Base-by-base conservation (phyloP, 1,284 basidiomycete genomes). In the Polyporus tsugae region DNA sequence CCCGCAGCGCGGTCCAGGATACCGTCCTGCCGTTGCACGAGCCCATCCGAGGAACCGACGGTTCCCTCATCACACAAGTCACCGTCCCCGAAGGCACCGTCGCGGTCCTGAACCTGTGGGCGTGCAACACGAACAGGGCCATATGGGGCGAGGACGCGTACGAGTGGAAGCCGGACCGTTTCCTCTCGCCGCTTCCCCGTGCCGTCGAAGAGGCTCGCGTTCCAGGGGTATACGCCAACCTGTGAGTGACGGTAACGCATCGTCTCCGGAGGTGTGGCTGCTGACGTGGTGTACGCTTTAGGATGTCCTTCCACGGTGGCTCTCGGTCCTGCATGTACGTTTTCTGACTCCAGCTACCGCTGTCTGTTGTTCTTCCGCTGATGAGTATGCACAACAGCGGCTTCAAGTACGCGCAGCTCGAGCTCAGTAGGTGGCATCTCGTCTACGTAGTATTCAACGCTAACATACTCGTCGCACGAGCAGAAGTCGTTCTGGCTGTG, bases 121-220 rank as follows among this genome's bases (percentile, higher is more conserved):
- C 80, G 0, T 73, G 87, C 62, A 89, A 91, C 73, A 74, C 80
- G 10, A 77, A 80, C 53, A 82, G 80, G 69, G 76, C 80, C 2
- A 76, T 89, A 5, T 90, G 89, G 88, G 88, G 89, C 9, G 80
- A 83, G 53, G 88, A 90, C 73, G 83, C 86, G 9, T 67, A 72
- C 35, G 83, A 87, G 64, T 89, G 86, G 80, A 85, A 77, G 83
- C 78, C 78, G 0, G 77, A 79, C 60, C 75, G 79, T 0, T 79
- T 78, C 78, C 70, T 80, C 7, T 60, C 71, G 19, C 72, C 75
- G 3, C 68, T 77, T 2, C 76, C 76, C 2, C 61, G 55, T 1
- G 46, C 71, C 17, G 65, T 77, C 11, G 69, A 67, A n/a, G 71
- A 74, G 1, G 75, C 75, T 1, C 69, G 62, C 38, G 65, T 77